A percentile compares a stretch with the other conserved stretches of the same genome.
These are phyloP conservation scores for Phaeosphaeriaceae sp. DNA, from an alignment of 2,329 filamentous ascomycete species.

Conservation along the genomic window DNA sequence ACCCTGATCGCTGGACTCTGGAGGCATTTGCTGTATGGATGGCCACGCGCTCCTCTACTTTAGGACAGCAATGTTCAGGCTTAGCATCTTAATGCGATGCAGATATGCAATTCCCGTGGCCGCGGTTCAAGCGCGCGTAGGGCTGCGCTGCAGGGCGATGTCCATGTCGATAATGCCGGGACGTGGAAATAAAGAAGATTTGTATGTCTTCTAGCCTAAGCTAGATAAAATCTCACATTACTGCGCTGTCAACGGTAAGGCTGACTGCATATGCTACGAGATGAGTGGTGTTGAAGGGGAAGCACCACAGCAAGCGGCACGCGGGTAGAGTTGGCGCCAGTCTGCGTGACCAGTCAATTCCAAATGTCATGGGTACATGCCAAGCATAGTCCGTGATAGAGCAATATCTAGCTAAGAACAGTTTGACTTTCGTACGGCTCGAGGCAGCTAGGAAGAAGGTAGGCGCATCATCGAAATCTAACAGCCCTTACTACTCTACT, in stretches of 20 bases:
- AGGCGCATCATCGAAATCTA: no score
- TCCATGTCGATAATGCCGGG: neutral
- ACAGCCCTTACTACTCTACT: no score
- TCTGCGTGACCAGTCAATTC: no score
- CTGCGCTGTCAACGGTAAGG: neutral
- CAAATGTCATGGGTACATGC: no score
- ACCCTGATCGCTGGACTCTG: neutral
- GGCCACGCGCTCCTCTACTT: neutral
- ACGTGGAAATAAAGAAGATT: neutral
- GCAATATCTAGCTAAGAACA: no score
- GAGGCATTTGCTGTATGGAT: neutral
- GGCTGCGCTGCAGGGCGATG: neutral
- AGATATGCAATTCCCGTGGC: neutral
- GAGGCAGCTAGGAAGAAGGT: no score
- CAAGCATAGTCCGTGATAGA: no score
- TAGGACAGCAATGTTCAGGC: neutral
- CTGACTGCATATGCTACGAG: neutral
- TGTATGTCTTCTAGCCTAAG: neutral
- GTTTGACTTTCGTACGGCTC: no score
- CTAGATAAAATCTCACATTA: neutral
- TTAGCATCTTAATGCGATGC: neutral
- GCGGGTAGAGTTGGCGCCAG: no score
- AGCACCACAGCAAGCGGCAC: neutral
- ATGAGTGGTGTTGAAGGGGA: neutral
- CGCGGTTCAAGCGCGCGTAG: neutral